These are phyloP conservation scores for Sclerotinia borealis DNA, from an alignment of 2,329 filamentous ascomycete genomes.

Conservation along the genomic window DNA sequence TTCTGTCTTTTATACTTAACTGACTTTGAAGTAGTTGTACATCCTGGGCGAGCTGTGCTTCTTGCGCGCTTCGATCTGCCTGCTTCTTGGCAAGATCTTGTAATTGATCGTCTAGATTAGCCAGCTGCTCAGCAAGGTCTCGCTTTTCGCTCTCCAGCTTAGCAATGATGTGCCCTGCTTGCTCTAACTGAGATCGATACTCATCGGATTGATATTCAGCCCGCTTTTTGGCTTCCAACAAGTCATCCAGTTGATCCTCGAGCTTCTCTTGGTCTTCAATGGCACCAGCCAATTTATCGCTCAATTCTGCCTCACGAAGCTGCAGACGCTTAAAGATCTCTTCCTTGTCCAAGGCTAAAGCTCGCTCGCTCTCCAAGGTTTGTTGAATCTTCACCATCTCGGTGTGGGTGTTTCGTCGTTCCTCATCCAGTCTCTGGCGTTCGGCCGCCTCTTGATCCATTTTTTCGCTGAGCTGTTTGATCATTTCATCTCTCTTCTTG, in stretches of 20 bases:
- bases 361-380: conserved; percentile 88
- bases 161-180: conserved; percentile 81
- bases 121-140: conserved; percentile 60
- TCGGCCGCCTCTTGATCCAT: conserved; percentile 71
- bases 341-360: conserved; percentile 95
- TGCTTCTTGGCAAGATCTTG: conserved; percentile 64
- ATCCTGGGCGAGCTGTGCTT: conserved; percentile 73
- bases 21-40: conserved; percentile 90
- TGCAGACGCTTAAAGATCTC: conserved; percentile 98
- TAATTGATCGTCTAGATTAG: conserved; percentile 65
- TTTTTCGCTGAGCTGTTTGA: conserved; percentile 77
- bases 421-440: conserved; percentile 79
- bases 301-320: conserved; percentile 81
- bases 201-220: conserved; percentile 79
- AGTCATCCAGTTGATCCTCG: conserved; percentile 85
- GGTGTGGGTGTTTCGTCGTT: conserved; percentile 76
- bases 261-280: conserved; percentile 91
- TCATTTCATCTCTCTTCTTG: conserved; percentile 91
- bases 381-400: conserved; percentile 90
- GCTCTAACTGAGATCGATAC: conserved; percentile 77
- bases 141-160: conserved; percentile 83
- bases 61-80: conserved; percentile 67
- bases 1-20: conserved; percentile 80
- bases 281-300: conserved; percentile 85
- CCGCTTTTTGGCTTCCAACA: conserved; percentile 83